Conservation (phyloP, 169 alveolate species). For the Miamiensis avidus region DNA sequence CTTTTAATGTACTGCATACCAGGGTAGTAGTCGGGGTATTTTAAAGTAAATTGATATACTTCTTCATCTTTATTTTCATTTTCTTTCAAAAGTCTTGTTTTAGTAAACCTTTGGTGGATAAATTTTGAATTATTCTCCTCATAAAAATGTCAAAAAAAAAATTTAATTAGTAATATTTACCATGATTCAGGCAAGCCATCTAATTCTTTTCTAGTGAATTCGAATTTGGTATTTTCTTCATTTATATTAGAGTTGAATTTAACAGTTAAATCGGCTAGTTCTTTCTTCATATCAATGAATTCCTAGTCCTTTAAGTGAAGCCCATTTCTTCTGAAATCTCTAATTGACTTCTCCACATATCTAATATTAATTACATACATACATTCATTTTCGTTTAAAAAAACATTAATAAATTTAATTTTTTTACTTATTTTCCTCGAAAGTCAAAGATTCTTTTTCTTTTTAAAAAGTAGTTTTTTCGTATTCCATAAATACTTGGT, state of each 20-base stretch:
- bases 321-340: not conserved
- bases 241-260: too few relatives aligned
- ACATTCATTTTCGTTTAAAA: too few relatives aligned
- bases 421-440: not conserved
- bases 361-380: not conserved
- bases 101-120: too few relatives aligned
- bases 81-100: not conserved
- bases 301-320: not conserved
- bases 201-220: not conserved
- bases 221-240: not conserved
- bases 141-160: too few relatives aligned
- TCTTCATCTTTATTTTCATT: not conserved
- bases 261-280: not conserved
- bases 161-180: too few relatives aligned
- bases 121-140: too few relatives aligned
- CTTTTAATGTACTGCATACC: not conserved
- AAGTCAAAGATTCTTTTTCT: not conserved
- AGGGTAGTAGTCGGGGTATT: not conserved
- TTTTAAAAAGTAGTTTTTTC: not conserved
- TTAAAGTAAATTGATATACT: not conserved
- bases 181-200: not conserved
- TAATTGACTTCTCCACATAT: not conserved
- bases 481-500: not conserved
- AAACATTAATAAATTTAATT: not conserved
- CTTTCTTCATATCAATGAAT: not conserved